Evolutionary conservation across 176 grass and related monocot genomes (phyloP), one percentile per base, ranked within the genome.

Genomic region (Chrysopogon serrulatus): DNA sequence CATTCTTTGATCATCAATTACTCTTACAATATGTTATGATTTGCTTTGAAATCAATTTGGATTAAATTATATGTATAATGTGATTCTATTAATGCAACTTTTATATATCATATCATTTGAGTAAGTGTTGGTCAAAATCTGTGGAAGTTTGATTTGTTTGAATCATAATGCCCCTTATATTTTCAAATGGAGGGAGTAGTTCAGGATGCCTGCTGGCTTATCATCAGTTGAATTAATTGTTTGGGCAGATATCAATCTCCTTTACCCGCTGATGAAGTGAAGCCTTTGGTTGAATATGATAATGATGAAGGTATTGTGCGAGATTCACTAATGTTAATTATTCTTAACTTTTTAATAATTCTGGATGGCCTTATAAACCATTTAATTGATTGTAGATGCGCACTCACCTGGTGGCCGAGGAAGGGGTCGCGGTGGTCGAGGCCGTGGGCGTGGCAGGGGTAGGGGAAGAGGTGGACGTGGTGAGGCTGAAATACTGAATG

Each of bases 231-330:
- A 72, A 45, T 86, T 64, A 16, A 72, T 74, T 83, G 65, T 84
- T 87, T 84, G 16, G 10, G 40, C 87, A 98, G 96, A 68, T 99
- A 99, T 80, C 97, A 99, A 90, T 77, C 89, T 88, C 97, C 97
- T 74, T 92, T 99, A 83, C 93, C 93, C 5, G 86, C 71, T 49
- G 90, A 96, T 41, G 84, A 87, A 79, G 91, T 99, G 77, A 93
- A 95, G 48, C 97, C 93, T 21, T 86, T 99, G 78, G 81, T 88
- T 42, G 91, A 96, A 84, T 99, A 87, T 37, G 90, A 96, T n/a
- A 92, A 91, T 19, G 91, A 94, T 83, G 86, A 92, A 92, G 97
- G 97, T 99, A 90, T 4, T 3, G 5, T 44, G 8, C 71, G n/a
- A 6, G 26, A 75, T 79, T 62, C 28, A 34, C 10, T 81, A 65